A percentile compares a stretch with the other conserved stretches of the same genome.
Evolutionary conservation across 169 alveolate species (phyloP).

Genomic region (Babesia caballi): DNA sequence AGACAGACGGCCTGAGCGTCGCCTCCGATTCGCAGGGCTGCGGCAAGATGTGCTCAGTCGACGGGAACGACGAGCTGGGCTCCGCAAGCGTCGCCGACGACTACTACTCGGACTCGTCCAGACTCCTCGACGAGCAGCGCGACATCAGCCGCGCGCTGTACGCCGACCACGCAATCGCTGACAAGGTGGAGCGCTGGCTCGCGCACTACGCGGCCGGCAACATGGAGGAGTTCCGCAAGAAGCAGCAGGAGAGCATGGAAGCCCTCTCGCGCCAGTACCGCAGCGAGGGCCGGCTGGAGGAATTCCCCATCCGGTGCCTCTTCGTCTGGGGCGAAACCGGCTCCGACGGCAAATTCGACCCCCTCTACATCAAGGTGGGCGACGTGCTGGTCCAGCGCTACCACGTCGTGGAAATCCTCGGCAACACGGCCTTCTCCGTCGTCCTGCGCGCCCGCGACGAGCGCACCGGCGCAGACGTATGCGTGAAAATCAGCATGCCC

Average conservation of each 20-base stretch:
- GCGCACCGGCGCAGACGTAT: constrained; percentile 6
- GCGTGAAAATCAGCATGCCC: constrained; percentile 56
- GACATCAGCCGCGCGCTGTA: not conserved
- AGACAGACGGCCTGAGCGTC: not conserved
- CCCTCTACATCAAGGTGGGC: constrained; percentile 31
- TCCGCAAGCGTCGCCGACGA: constrained; percentile 45
- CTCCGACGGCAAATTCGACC: constrained; percentile 51
- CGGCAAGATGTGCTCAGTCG: constrained; percentile 1
- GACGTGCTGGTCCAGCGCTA: constrained; percentile 32
- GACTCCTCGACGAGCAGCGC: not conserved
- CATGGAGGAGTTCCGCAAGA: constrained; percentile 44
- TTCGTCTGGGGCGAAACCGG: constrained; percentile 35
- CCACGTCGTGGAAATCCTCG: constrained; percentile 16
- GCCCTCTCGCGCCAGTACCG: not conserved
- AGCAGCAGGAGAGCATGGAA: constrained; percentile 35
- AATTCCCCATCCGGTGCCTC: constrained; percentile 37
- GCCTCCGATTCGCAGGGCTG: not conserved
- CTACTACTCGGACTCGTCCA: not conserved
- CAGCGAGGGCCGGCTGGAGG: constrained; percentile 8
- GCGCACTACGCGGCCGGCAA: constrained; percentile 43
- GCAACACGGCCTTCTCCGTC: constrained; percentile 50
- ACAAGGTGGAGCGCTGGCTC: constrained; percentile 42
- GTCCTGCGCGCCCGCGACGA: constrained; percentile 37
- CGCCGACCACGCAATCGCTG: constrained; percentile 18
- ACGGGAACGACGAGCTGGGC: constrained; percentile 53